Evolutionary conservation across 192 early-diverging fungal genomes (phyloP), one percentile per base, ranked within the genome.

Genomic region (Chytriomyces hyalinus): DNA sequence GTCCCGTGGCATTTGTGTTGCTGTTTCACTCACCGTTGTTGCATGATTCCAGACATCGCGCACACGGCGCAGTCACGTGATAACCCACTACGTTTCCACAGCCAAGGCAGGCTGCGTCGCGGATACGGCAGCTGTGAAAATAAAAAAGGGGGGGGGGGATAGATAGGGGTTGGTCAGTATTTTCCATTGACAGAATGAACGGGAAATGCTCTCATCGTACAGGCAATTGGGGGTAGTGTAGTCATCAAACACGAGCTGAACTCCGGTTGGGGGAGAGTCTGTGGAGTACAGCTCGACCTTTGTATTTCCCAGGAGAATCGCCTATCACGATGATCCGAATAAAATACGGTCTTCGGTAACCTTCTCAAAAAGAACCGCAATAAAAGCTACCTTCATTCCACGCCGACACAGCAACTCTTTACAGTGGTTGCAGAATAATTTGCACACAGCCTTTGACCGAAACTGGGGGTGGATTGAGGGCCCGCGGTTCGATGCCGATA

Each of bases 41-140:
- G 80, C 85, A 87, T 7, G 88, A 82, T 24, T 89, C 86, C 44
- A 89, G 73, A 70, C 88, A 89, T 51, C 70, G 80, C 26, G 75
- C 81, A 77, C 88, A 89, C 20, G 88, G 88, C 43, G 86, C 80
- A 17, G 88, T 89, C 3, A 89, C 87, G 74, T 89, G 87, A 74
- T 89, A 89, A 15, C 85, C 86, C 10, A 89, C 87, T 44, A 87
- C 87, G 63, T 89, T 89, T 53, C 88, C 88, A 68, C 88, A 89
- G 7, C 84, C 82, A 15, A 86, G 67, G 65, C 87, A 89, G 10
- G 87, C 87, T 20, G 85, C 87, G 70, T 89, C 87, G 13, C 83
- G 59, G 43, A 89, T 89, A 36, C 85, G 65, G 69, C 87, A 89
- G 24, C 80, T 82, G 65, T 50, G 49, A 0, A 61, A 48, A 28